Evolutionary conservation across 192 early-diverging fungal genomes (phyloP).

Genomic region (Podila horticola): DNA sequence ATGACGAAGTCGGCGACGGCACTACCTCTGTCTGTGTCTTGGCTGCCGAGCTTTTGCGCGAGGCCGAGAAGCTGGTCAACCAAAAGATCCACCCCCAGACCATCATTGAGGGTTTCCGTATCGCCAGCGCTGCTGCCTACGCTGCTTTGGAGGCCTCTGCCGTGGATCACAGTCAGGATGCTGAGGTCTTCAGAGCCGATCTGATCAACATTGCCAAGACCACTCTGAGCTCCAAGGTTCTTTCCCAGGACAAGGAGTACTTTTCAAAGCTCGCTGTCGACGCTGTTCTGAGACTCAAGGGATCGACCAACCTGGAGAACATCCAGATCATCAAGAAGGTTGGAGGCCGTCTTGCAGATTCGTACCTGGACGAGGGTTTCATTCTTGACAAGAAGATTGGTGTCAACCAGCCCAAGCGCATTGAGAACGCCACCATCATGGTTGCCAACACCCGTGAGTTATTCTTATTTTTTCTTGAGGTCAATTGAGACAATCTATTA

Average conservation of each 20-base stretch:
- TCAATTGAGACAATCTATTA: too few species aligned
- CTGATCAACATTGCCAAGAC: conserved; percentile 98
- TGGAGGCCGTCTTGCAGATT: conserved; percentile 94
- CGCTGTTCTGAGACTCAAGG: conserved; percentile 95
- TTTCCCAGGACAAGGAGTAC: conserved; percentile 96
- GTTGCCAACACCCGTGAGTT: conserved; percentile 96
- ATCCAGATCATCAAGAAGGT: conserved; percentile 99
- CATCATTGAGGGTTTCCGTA: conserved; percentile 94
- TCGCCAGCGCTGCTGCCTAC: conserved; percentile 86
- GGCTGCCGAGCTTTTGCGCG: conserved; percentile 93
- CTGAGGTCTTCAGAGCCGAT: conserved; percentile 84
- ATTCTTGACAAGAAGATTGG: conserved; percentile 99
- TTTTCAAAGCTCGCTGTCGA: conserved; percentile 96
- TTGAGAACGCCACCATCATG: conserved; percentile 96
- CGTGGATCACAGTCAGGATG: conserved; percentile 80
- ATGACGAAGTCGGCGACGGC: conserved; percentile 99
- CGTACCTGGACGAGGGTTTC: conserved; percentile 97
- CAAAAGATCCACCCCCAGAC: conserved; percentile 98
- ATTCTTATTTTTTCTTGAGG: not conserved
- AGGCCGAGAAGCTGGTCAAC: conserved; percentile 92
- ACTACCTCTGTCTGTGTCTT: conserved; percentile 99
- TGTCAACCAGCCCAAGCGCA: conserved; percentile 95
- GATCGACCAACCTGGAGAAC: conserved; percentile 96
- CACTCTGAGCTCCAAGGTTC: conserved; percentile 95
- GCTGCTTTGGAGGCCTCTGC: conserved; percentile 85